Percentiles rank a stretch among this genome's conserved stretches.
phyloP scores from a whole-genome alignment of 179 eudicot genomes.

The Gypsophila paniculata region DNA sequence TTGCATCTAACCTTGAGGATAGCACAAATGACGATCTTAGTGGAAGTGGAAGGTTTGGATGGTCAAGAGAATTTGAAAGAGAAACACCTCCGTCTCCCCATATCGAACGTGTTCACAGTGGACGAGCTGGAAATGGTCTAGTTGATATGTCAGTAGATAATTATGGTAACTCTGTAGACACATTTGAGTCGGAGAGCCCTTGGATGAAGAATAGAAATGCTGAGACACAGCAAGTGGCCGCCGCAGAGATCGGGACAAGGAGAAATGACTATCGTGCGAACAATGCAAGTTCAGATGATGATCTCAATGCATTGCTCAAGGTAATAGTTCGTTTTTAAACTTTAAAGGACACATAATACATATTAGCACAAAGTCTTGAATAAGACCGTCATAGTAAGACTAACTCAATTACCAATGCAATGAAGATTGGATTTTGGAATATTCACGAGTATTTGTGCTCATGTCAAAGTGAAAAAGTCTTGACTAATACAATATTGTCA shows the following conservation, averaged over 20 bases:
- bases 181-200: conserved; percentile 61
- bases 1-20: conserved; percentile 45
- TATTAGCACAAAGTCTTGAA: not conserved
- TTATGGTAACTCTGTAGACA: conserved; percentile 47
- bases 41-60: conserved; percentile 53
- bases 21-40: conserved; percentile 36
- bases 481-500: too few relatives aligned
- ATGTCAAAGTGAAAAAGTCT: too few relatives aligned
- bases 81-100: conserved; percentile 40
- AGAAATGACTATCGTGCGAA: conserved; percentile 24
- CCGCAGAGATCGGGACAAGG: conserved; percentile 46
- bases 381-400: not conserved
- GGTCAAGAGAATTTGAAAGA: conserved; percentile 56
- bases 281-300: conserved; percentile 50
- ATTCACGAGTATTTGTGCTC: too few relatives aligned
- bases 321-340: conserved; percentile 35
- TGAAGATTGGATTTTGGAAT: not conserved
- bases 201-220: conserved; percentile 41
- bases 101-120: conserved; percentile 47
- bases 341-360: not conserved
- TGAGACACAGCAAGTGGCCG: conserved; percentile 37
- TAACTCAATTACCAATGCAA: not conserved
- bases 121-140: conserved; percentile 36
- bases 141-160: conserved; percentile 41
- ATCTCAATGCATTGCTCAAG: conserved; percentile 66